phyloP scores from a whole-genome alignment of 441 rosid genomes.

The Sinapis alba region DNA sequence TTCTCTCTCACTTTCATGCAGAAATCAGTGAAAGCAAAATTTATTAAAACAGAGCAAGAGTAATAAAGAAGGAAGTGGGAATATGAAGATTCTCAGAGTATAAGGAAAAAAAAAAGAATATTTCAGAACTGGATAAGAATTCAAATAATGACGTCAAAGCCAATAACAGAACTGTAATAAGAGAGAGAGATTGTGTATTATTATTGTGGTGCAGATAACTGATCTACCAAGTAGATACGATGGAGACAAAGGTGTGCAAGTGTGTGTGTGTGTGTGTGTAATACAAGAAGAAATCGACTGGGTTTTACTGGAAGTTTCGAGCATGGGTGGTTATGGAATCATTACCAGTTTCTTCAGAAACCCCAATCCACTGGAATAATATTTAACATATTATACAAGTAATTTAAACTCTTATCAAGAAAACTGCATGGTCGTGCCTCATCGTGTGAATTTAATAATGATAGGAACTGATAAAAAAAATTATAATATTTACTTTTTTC shows the following conservation, averaged over 20 bases:
- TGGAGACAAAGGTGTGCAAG: constrained; percentile 27
- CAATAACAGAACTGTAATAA: constrained; percentile 26
- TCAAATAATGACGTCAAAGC: constrained; percentile 34
- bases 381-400: background rate
- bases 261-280: constrained; percentile 10
- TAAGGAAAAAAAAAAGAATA: background rate
- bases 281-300: background rate
- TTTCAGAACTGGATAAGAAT: constrained; percentile 34
- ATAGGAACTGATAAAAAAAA: background rate
- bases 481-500: background rate
- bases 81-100: constrained; percentile 6
- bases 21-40: constrained; percentile 3
- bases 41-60: constrained; percentile 24
- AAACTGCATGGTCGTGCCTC: background rate
- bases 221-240: constrained; percentile 21
- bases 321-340: background rate
- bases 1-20: constrained; percentile 14
- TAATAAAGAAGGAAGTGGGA: background rate
- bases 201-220: background rate
- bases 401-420: background rate
- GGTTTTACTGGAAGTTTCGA: background rate
- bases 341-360: background rate
- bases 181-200: background rate
- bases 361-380: background rate
- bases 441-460: background rate